Percentiles rank a stretch among this genome's conserved stretches.
Evolutionary conservation across 257 asterid genomes (phyloP).

Genomic region (Rauvolfia tetraphylla): DNA sequence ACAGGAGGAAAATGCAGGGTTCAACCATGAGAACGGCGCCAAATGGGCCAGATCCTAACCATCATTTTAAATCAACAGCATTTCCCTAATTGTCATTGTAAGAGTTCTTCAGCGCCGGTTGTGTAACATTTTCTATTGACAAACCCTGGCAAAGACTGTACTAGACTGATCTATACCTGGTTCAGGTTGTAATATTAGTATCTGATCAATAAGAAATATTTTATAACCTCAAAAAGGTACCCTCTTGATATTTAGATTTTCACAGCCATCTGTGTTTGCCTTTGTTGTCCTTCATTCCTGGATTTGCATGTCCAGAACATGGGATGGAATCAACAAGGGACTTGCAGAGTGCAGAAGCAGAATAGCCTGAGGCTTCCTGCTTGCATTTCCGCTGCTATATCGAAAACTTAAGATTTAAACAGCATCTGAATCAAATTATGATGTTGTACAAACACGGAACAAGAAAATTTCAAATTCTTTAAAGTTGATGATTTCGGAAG

Average conservation of each 20-base stretch:
- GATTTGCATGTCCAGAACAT: not conserved
- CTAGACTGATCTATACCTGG: not conserved
- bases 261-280: not conserved
- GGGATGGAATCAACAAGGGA: no score
- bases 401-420: not conserved
- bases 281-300: not conserved
- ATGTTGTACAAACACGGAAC: not conserved
- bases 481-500: no score
- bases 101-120: not conserved
- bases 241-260: not conserved
- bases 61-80: slow-evolving; percentile 18
- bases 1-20: slow-evolving; percentile 30
- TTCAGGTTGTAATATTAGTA: not conserved
- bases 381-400: no score
- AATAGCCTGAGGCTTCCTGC: no score
- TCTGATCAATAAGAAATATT: not conserved
- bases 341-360: no score
- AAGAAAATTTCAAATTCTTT: not conserved
- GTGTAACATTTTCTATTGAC: not conserved
- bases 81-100: not conserved
- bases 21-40: slow-evolving; percentile 37
- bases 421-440: not conserved
- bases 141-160: not conserved
- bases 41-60: not conserved
- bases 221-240: not conserved